Base-by-base conservation (phyloP, 805 yeast species). In the Cyberlindnera suaveolens region DNA sequence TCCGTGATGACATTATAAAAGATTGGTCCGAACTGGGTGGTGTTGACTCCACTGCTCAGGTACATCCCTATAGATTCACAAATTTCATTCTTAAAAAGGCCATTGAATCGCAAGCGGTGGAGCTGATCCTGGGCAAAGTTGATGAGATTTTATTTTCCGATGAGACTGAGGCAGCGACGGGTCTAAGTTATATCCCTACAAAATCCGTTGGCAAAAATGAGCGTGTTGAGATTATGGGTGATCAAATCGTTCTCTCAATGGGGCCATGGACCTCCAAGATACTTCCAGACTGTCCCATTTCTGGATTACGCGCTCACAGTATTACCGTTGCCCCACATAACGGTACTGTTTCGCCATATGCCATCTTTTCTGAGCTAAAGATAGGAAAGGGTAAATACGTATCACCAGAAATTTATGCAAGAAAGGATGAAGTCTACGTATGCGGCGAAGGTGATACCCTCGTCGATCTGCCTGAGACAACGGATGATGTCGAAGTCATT, bases 251-350 rank as follows among this genome's bases (percentile, higher is more conserved):
- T 10, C 69, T 93, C 54, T 71, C 95, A 0, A 85, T 87, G 53
- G 99, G 99, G 0, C 99, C 99, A 11, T 91, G 99, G 99, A 89
- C 97, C 3, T 83, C 96, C 2, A 83, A 82, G 56, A 77, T 91
- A 35, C 66, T 91, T 45, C 95, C 96, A 3, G 89, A 85, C 52
- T 90, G 98, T 60, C 99, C 98, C 26, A 89, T 91, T 11, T 82
- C 91, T 3, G 97, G 97, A 5, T 69, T 91, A 49, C 74, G 97
- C 53, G 98, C 98, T 1, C 98, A 93, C 65, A 87, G 96, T 23
- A 90, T 91, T 58, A 89, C 96, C 1, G 77, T 93, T 42, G 78
- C 86, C 36, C 97, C 98, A 4, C 75, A 80, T 44, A 71, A 75
- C 42, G 83, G 79, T 36, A 75, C 74, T 26, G 95, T 90, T n/a